Conservation (phyloP, 169 alveolate species). For the Cryptosporidium parvum region DNA sequence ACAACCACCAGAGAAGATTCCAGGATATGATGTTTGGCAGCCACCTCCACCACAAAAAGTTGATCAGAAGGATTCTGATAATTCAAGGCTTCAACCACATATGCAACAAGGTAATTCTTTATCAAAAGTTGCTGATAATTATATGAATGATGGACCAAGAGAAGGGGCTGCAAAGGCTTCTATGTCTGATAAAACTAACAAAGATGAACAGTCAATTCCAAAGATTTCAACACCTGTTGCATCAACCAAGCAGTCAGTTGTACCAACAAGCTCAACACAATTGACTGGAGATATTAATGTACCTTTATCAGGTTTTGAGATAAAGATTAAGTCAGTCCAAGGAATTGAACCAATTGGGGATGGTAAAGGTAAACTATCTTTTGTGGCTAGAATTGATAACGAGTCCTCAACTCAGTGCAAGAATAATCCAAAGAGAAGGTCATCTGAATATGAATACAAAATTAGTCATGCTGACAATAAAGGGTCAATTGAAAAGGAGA, state of each 20-base stretch:
- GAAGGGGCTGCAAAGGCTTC: neutral
- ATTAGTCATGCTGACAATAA: constrained; percentile 57
- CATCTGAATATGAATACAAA: constrained; percentile 65
- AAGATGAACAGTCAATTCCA: neutral
- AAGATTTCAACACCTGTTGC: constrained; percentile 21
- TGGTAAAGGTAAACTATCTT: constrained; percentile 74
- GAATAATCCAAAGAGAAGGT: constrained; percentile 76
- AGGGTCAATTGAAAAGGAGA: constrained; percentile 80
- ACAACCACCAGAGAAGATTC: constrained; percentile 70
- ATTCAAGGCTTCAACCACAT: constrained; percentile 29
- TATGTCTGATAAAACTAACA: neutral
- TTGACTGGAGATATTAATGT: constrained; percentile 42
- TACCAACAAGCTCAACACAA: constrained; percentile 49
- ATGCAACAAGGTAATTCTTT: constrained; percentile 59
- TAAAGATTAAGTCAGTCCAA: constrained; percentile 53
- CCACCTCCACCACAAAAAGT: constrained; percentile 32
- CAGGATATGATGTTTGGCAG: constrained; percentile 74
- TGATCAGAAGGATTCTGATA: neutral
- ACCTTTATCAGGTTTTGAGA: constrained; percentile 58
- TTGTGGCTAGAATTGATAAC: constrained; percentile 79
- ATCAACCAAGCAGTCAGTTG: constrained; percentile 19
- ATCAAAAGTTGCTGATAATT: constrained; percentile 55
- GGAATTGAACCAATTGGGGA: constrained; percentile 35
- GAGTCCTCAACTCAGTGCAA: constrained; percentile 74
- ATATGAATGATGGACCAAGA: constrained; percentile 5